Evolutionary conservation across 441 rosid species (phyloP), one percentile per base, ranked within the genome.

Genomic region (Isatis lusitanica): DNA sequence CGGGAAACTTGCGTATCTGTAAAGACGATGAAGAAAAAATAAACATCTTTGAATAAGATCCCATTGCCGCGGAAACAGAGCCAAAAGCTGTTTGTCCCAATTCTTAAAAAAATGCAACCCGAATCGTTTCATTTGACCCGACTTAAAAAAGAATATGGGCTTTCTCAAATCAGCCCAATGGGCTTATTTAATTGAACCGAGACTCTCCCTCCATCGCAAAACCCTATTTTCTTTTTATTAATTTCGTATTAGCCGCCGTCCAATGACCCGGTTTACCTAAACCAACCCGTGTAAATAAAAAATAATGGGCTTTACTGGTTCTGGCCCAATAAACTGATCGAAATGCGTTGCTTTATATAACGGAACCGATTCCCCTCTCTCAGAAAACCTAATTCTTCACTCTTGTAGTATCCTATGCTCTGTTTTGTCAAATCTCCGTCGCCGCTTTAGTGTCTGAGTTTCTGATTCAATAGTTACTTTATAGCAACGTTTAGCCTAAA

Each of bases 1-100:
- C 61, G 52, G 78, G 61, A 74, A 47, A 26, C 4, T 69, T 61
- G 70, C 68, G 64, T 48, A 58, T 7, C 7, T 12, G 59, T 26
- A 5, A 58, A 39, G 55, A 59, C 17, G 73, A 47, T 18, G 61
- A 74, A 48, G 78, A 17, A 1, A 30, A 31, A n/a, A 13, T 30
- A 58, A 48, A 17, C 78, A 74, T 74, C 1, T 73, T 73, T 63
- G 47, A 53, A 3, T 35, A 15, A 15, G 24, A 42, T 73, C 31
- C 38, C 64, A 43, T 33, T 11, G 30, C 58, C 65, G 58, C 64
- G 70, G 12, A 61, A 53, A 63, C 47, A 53, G 57, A 73, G 56
- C 40, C 0, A 1, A 26, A 26, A 26, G 28, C 4, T 26, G 28
- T 26, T 26, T 26, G 3, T 26, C 28, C 2, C 28, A 26, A 26